Conservation (phyloP, 202 grass and related monocot genomes). For the Carex sylvatica region DNA sequence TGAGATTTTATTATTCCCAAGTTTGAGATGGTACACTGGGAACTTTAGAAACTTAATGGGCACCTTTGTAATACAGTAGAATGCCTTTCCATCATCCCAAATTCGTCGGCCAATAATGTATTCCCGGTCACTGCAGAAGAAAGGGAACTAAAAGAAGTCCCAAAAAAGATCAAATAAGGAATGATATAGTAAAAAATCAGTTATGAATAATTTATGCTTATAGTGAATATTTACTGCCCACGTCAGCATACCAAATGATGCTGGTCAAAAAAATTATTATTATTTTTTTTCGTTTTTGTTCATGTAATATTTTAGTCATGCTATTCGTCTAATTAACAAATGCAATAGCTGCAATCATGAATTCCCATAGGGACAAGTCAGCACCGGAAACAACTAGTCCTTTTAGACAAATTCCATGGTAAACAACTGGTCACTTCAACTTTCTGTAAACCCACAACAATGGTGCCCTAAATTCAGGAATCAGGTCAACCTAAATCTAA, state of each 20-base stretch:
- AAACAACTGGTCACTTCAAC: neutral
- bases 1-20: neutral
- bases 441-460: neutral
- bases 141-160: constrained; percentile 80
- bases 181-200: neutral
- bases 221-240: neutral
- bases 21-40: neutral
- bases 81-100: constrained; percentile 83
- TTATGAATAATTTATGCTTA: constrained; percentile 21
- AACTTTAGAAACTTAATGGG: neutral
- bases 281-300: neutral
- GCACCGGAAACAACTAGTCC: too few species aligned
- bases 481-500: neutral
- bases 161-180: neutral
- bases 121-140: constrained; percentile 98
- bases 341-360: neutral
- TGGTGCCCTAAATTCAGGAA: neutral
- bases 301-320: neutral
- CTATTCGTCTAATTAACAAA: neutral
- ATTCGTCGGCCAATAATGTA: constrained; percentile 94
- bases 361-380: neutral
- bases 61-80: constrained; percentile 97
- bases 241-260: constrained; percentile 6
- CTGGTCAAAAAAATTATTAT: neutral
- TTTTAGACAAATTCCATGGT: neutral